Evolutionary conservation across 805 yeast species (phyloP), one percentile per base, ranked within the genome.

Genomic region (Saturnispora serradocipensis): DNA sequence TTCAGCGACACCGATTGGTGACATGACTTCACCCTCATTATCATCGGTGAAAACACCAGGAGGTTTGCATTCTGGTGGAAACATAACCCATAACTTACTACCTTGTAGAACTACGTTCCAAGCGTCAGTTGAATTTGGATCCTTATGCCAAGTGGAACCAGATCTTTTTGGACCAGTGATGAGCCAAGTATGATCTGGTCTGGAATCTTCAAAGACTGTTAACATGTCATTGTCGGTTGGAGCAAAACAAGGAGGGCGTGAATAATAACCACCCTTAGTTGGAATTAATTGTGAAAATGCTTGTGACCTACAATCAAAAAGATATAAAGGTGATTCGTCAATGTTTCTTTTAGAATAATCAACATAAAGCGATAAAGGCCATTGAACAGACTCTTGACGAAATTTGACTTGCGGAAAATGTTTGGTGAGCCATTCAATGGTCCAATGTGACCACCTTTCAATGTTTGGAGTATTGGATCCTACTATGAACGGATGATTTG

Each of bases 141-240:
- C 97, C 60, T 90, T 89, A 65, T 89, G 97, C 66, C 88, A 89
- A 0, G 95, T 85, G 1, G 95, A 86, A 0, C 97, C 97, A 7
- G 88, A 81, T 46, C 95, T 67, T 20, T 70, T 72, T 2, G 95
- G 89, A 0, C 97, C 97, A 7, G 86, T 75, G 45, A 90, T 90
- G 22, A 89, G 69, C 97, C 97, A 89, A n/a, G 91, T 77, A 64
- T 86, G 84, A 65, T 89, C 96, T 1, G 97, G 97, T 47, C 97
- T 72, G 58, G 86, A 82, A 15, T 68, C 66, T 4, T 56, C 55
- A 15, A 61, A 59, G 10, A 59, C 56, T 24, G 56, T 57, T 43
- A 65, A 60, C n/a, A 80, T 72, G 64, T 87, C 95, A n/a, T 55
- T 46, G 7, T 34, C 22, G 16, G 72, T 59, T 43, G 73, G 69